phyloP scores from a whole-genome alignment of 1,284 basidiomycete species.

The Termitomyces sp. region DNA sequence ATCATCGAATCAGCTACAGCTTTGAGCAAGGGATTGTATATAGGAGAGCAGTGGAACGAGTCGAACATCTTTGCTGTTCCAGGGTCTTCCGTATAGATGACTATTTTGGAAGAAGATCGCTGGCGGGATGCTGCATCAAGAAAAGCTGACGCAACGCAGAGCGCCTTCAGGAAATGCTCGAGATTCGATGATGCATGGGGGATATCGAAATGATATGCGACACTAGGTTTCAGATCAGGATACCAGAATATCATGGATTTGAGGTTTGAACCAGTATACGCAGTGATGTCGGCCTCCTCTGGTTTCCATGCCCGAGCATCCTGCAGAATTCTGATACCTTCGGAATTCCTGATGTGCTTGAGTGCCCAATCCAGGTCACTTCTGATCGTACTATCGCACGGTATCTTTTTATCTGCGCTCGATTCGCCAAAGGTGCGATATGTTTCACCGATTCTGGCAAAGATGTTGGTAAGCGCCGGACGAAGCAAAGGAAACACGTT shows the following conservation, averaged over 20 bases:
- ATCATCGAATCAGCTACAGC: conserved; percentile 1
- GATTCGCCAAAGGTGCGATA: neutral
- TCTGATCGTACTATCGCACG: neutral
- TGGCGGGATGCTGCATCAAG: neutral
- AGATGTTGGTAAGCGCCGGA: neutral
- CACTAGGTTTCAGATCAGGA: neutral
- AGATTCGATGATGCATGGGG: neutral
- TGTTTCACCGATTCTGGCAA: neutral
- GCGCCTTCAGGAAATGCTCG: conserved; percentile 1
- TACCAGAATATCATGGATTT: neutral
- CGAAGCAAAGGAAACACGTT: conserved; percentile 1
- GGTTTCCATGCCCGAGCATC: neutral
- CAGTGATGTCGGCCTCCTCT: neutral
- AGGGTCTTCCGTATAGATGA: conserved; percentile 28
- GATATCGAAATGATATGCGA: conserved; percentile 1
- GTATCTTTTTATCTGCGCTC: neutral
- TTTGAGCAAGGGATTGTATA: conserved; percentile 3
- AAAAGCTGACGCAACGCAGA: conserved; percentile 3
- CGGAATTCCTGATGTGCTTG: neutral
- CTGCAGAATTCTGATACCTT: neutral
- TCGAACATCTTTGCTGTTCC: conserved; percentile 33
- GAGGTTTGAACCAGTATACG: neutral
- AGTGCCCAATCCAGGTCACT: neutral
- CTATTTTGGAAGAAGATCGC: conserved; percentile 2
- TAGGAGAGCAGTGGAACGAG: conserved; percentile 16